phyloP scores from a whole-genome alignment of 257 asterid genomes.

The Nicotiana otophora region DNA sequence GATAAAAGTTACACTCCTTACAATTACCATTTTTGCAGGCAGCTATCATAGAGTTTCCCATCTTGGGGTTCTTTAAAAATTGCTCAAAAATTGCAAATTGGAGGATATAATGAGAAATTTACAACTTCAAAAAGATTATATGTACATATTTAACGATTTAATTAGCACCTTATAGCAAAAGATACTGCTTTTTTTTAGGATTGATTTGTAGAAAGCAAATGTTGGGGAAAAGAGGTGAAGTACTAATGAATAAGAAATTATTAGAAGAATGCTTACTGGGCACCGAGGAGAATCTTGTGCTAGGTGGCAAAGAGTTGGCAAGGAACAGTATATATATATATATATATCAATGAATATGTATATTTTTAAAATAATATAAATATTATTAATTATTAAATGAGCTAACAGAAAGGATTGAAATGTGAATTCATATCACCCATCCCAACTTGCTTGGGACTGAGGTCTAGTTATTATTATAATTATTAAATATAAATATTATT shows the following conservation, averaged over 20 bases:
- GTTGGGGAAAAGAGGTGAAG: neutral
- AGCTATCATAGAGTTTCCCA: neutral
- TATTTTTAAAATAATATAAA: too few species aligned
- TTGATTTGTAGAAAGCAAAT: neutral
- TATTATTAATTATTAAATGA: too few species aligned
- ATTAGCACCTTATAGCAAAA: neutral
- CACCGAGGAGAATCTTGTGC: neutral
- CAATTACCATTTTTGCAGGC: slow-evolving; percentile 4
- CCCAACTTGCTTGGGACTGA: too few species aligned
- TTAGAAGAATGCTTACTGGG: neutral
- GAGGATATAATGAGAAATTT: neutral
- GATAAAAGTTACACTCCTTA: neutral
- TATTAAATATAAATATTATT: too few species aligned
- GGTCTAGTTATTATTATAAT: too few species aligned
- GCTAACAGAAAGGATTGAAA: too few species aligned
- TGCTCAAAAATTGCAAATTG: neutral
- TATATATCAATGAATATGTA: too few species aligned
- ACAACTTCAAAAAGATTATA: neutral
- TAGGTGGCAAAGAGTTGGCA: neutral
- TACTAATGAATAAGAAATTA: neutral
- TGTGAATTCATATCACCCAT: too few species aligned
- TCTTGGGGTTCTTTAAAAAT: neutral
- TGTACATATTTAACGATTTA: neutral
- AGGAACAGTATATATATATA: too few species aligned
- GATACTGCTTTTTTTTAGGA: neutral